phyloP scores from a whole-genome alignment of 768 basidiomycete species.

The Auricularia sp. region DNA sequence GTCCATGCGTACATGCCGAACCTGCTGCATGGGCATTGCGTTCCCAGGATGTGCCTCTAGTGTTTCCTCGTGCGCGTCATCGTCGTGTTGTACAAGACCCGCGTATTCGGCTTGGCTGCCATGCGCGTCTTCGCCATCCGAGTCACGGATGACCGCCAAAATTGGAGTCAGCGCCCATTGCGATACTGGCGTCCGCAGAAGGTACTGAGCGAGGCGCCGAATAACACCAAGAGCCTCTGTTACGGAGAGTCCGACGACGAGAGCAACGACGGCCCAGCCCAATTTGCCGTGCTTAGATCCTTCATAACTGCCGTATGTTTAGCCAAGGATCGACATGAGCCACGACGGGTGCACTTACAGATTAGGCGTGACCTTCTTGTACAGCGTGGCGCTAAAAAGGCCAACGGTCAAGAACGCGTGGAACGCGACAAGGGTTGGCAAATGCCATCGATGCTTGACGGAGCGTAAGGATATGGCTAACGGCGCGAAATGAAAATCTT shows the following conservation, averaged over 20 bases:
- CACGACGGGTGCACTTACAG: constrained; percentile 43
- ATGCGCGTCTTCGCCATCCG: background rate
- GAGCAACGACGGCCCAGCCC: constrained; percentile 26
- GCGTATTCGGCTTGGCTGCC: background rate
- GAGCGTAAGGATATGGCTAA: constrained; percentile 74
- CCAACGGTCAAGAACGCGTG: constrained; percentile 53
- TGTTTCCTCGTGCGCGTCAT: constrained; percentile 5
- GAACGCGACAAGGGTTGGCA: constrained; percentile 49
- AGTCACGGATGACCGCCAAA: background rate
- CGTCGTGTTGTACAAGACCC: background rate
- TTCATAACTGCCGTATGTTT: constrained; percentile 22
- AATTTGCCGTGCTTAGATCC: constrained; percentile 48
- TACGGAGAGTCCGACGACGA: background rate
- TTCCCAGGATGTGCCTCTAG: background rate
- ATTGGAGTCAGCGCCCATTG: background rate
- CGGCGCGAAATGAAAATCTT: background rate
- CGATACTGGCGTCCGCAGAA: background rate
- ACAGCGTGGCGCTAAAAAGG: constrained; percentile 55
- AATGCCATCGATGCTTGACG: constrained; percentile 57
- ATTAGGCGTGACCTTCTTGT: constrained; percentile 71
- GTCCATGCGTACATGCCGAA: background rate
- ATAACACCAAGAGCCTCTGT: background rate
- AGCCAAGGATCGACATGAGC: background rate
- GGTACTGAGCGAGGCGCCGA: background rate
- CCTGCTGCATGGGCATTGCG: background rate